phyloP scores from a whole-genome alignment of 306 rosid genomes.

The Cucumis cinereus region DNA sequence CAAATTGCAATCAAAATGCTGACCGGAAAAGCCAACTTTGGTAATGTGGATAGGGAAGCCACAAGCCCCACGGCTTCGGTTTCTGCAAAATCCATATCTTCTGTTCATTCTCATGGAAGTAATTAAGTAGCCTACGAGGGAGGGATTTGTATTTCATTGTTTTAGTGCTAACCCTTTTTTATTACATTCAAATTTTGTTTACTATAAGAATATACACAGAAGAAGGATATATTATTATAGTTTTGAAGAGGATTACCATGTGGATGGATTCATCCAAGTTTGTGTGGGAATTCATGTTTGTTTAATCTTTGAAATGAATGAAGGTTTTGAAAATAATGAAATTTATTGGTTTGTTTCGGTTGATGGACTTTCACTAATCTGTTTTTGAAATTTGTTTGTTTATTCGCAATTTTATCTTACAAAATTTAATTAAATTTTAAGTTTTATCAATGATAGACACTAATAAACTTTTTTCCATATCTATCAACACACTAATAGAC shows the following conservation, averaged over 20 bases:
- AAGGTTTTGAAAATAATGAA: too few species aligned
- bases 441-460: too few species aligned
- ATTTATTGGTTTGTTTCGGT: too few species aligned
- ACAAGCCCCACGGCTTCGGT: constrained; percentile 46
- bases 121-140: not conserved
- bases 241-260: not conserved
- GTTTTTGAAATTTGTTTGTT: too few species aligned
- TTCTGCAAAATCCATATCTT: constrained; percentile 34
- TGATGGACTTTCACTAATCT: too few species aligned
- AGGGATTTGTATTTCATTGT: not conserved
- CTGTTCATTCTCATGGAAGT: constrained; percentile 38
- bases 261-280: not conserved
- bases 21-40: constrained; percentile 53
- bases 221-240: not conserved
- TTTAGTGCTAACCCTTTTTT: not conserved
- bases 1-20: constrained; percentile 75
- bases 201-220: not conserved
- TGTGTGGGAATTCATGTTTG: not conserved
- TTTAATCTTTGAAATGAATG: too few species aligned
- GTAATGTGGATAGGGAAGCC: constrained; percentile 36
- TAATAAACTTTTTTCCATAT: too few species aligned
- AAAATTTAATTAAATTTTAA: too few species aligned
- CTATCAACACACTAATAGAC: too few species aligned
- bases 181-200: not conserved
- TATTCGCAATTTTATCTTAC: too few species aligned